phyloP scores from a whole-genome alignment of 352 stramenopile species.

The Globisporangium canariense region DNA sequence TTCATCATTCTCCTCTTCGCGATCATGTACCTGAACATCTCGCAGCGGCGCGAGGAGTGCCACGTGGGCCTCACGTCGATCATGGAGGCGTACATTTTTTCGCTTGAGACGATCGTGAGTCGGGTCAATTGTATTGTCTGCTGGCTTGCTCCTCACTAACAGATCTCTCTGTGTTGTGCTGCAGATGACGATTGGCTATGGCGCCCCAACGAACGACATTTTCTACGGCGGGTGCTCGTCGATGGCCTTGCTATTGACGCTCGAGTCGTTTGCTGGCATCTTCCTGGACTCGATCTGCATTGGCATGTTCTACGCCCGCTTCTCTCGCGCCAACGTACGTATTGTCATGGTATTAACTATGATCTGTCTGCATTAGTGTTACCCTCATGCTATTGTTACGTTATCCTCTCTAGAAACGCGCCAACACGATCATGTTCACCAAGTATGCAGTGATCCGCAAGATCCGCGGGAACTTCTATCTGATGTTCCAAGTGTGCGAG shows the following conservation, averaged over 20 bases:
- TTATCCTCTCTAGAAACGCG: slow-evolving; percentile 53
- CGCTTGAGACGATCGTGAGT: slow-evolving; percentile 83
- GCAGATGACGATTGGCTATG: slow-evolving; percentile 88
- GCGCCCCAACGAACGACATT: slow-evolving; percentile 83
- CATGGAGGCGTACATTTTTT: slow-evolving; percentile 86
- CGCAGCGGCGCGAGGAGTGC: slow-evolving; percentile 49
- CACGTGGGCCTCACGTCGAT: slow-evolving; percentile 72
- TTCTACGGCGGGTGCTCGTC: slow-evolving; percentile 83
- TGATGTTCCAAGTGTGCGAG: slow-evolving; percentile 91
- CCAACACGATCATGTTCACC: slow-evolving; percentile 86
- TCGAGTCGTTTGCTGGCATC: slow-evolving; percentile 85
- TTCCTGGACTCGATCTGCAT: slow-evolving; percentile 87
- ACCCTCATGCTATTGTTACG: neutral
- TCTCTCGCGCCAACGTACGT: slow-evolving; percentile 73
- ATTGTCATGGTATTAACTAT: neutral
- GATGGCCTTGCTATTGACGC: slow-evolving; percentile 71
- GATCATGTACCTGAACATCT: slow-evolving; percentile 71
- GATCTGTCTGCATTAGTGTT: neutral
- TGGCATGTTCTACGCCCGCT: slow-evolving; percentile 85
- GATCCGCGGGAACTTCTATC: slow-evolving; percentile 88
- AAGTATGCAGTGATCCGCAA: slow-evolving; percentile 84
- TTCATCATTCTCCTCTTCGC: slow-evolving; percentile 82
- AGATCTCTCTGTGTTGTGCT: slow-evolving; percentile 3
- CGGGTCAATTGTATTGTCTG: neutral
- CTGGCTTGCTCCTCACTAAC: neutral